A percentile compares a stretch with the other conserved stretches of the same genome.
Evolutionary conservation across 1,284 basidiomycete genomes (phyloP).

Genomic region (Leccinum subrobustum): DNA sequence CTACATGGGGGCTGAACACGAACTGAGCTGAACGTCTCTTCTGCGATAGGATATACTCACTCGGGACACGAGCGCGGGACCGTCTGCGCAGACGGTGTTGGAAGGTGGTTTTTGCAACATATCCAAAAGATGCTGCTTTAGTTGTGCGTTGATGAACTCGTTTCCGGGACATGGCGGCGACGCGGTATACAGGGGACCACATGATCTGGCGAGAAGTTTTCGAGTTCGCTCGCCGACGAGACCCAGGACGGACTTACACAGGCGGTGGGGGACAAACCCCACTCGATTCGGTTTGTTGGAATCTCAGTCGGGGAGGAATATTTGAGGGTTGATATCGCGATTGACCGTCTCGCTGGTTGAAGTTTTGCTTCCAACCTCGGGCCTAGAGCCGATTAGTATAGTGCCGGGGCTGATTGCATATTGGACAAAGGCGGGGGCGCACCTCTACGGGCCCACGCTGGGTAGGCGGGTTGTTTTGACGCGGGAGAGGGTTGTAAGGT

Average conservation of each 20-base stretch:
- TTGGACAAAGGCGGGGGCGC: background rate
- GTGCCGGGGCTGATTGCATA: background rate
- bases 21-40: slow-evolving; percentile 2
- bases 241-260: slow-evolving; percentile 5
- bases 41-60: background rate
- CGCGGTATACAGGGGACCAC: slow-evolving; percentile 4
- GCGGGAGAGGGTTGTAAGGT: background rate
- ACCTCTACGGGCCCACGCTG: slow-evolving; percentile 8
- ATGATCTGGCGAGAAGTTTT: slow-evolving; percentile 8
- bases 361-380: slow-evolving; percentile 1
- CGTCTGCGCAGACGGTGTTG: background rate
- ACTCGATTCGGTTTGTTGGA: background rate
- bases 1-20: slow-evolving; percentile 1
- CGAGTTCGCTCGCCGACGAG: background rate
- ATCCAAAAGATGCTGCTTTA: slow-evolving; percentile 3
- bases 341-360: background rate
- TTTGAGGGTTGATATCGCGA: too few species aligned
- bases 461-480: background rate
- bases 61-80: background rate
- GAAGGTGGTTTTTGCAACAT: background rate
- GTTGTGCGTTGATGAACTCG: background rate
- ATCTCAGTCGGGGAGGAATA: slow-evolving; percentile 10
- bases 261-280: background rate
- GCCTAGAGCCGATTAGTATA: background rate
- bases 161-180: background rate